phyloP scores from a whole-genome alignment of 495 filamentous ascomycete genomes.

The Rostrohypoxylon terebratum region DNA sequence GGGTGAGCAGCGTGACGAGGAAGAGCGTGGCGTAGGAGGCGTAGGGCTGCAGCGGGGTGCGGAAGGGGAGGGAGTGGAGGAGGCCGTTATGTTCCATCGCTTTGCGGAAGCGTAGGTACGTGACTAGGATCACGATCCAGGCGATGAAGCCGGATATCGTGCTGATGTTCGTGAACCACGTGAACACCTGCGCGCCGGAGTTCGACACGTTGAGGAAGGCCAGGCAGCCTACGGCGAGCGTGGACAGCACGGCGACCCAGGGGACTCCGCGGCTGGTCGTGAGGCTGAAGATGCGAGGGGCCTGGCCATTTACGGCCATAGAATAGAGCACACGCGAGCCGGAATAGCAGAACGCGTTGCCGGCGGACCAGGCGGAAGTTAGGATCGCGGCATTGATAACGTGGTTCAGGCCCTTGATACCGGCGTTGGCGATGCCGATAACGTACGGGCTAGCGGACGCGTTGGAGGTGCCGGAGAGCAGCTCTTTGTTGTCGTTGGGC shows the following conservation, averaged over 20 bases:
- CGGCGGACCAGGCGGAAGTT: constrained; percentile 66
- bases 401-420: constrained; percentile 60
- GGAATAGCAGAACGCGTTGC: constrained; percentile 84
- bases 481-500: constrained; percentile 63
- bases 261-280: constrained; percentile 72
- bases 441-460: constrained; percentile 74
- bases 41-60: constrained; percentile 57
- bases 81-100: constrained; percentile 55
- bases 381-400: constrained; percentile 62
- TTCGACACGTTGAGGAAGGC: constrained; percentile 71
- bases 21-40: constrained; percentile 53
- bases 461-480: constrained; percentile 65
- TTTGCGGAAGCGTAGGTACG: constrained; percentile 61
- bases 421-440: constrained; percentile 59
- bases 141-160: constrained; percentile 63
- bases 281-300: constrained; percentile 66
- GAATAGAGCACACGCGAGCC: constrained; percentile 82
- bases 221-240: constrained; percentile 65
- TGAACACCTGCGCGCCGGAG: constrained; percentile 67
- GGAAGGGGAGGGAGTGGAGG: constrained; percentile 55
- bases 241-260: constrained; percentile 68
- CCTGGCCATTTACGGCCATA: constrained; percentile 71
- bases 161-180: constrained; percentile 67
- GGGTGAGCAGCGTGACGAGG: constrained; percentile 55
- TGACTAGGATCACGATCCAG: constrained; percentile 63